Evolutionary conservation across 2,329 filamentous ascomycete species (phyloP).

Genomic region (Calonectria pauciramosa): DNA sequence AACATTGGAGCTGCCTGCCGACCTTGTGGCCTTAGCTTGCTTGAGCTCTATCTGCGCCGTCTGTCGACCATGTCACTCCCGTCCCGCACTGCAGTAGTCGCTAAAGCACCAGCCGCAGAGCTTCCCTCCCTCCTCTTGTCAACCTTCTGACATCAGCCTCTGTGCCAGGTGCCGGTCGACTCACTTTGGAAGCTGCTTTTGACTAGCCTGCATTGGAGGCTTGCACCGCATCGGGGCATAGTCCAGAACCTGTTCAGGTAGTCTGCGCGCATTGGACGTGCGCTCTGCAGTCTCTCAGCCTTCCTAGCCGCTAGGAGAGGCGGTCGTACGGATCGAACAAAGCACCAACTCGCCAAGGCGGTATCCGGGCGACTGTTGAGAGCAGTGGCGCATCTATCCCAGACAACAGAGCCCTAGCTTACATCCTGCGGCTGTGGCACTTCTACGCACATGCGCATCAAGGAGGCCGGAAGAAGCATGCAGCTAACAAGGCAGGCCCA

Average conservation of each 20-base stretch:
- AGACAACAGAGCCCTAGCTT: not conserved
- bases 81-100: constrained; percentile 1
- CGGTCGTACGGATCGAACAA: not conserved
- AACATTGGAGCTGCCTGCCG: not conserved
- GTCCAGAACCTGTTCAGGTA: constrained; percentile 3
- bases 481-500: not conserved
- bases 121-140: constrained; percentile 6
- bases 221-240: constrained; percentile 10
- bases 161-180: constrained; percentile 2
- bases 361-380: not conserved
- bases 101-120: not conserved
- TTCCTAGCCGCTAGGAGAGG: not conserved
- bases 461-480: not conserved
- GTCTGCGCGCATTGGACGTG: constrained; percentile 1
- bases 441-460: not conserved
- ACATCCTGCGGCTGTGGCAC: not conserved
- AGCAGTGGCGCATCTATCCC: not conserved
- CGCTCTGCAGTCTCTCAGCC: not conserved
- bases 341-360: not conserved
- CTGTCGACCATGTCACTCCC: not conserved
- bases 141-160: constrained; percentile 14
- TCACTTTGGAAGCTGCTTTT: constrained; percentile 5
- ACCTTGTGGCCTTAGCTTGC: constrained; percentile 6
- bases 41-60: not conserved
- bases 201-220: not conserved